Percentiles rank a stretch among this genome's conserved stretches.
Evolutionary conservation across 176 grass and related monocot species (phyloP).

Genomic region (Oryza officinalis): DNA sequence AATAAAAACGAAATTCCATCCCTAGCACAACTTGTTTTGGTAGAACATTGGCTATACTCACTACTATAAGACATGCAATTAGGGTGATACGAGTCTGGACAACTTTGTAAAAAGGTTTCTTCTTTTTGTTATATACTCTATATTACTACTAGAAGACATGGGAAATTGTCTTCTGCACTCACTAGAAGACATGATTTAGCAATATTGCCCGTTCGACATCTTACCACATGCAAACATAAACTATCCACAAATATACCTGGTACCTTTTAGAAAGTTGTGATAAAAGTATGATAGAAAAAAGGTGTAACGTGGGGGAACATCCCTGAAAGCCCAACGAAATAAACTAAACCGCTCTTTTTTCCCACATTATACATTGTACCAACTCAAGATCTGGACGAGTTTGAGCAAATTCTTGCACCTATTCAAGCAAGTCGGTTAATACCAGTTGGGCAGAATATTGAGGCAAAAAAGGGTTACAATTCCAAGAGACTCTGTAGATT

Average conservation of each 20-base stretch:
- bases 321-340: neutral
- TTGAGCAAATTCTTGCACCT: neutral
- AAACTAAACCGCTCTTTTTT: neutral
- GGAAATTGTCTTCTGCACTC: too few relatives aligned
- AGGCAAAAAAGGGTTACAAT: neutral
- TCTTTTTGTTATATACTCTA: neutral
- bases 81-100: neutral
- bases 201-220: neutral
- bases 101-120: neutral
- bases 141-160: too few relatives aligned
- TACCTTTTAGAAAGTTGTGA: neutral
- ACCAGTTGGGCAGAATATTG: neutral
- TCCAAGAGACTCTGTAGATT: neutral
- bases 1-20: neutral
- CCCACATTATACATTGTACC: neutral
- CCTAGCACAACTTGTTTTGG: neutral
- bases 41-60: neutral
- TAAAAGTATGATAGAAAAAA: neutral
- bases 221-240: neutral
- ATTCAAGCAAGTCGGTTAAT: neutral
- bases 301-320: neutral
- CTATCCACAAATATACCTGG: neutral
- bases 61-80: neutral
- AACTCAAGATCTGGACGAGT: neutral
- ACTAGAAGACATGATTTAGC: neutral